Evolutionary conservation across 2,329 filamentous ascomycete species (phyloP).

Genomic region (Hymenoscyphus occultus): DNA sequence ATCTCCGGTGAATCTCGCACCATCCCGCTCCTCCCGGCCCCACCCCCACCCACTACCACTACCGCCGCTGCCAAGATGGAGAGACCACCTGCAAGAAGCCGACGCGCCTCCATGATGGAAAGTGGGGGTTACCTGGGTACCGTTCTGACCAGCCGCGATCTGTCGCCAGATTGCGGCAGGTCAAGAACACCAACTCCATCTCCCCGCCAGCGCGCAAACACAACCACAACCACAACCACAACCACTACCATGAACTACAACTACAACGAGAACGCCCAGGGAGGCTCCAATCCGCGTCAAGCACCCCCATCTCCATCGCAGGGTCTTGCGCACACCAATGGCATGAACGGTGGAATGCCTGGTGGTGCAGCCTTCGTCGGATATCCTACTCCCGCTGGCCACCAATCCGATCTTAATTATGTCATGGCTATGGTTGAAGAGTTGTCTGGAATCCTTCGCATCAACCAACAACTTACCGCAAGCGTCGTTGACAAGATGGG

Average conservation of each 20-base stretch:
- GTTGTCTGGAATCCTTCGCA: constrained; percentile 42
- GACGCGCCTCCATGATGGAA: background rate
- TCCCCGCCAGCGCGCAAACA: background rate
- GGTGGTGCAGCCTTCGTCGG: constrained; percentile 25
- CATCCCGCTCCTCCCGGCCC: no score
- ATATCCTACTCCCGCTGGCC: constrained; percentile 60
- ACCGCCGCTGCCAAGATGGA: background rate
- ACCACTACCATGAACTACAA: constrained; percentile 12
- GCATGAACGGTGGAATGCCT: constrained; percentile 35
- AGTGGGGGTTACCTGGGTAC: background rate
- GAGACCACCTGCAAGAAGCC: background rate
- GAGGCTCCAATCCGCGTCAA: constrained; percentile 27
- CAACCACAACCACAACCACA: background rate
- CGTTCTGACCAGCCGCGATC: background rate
- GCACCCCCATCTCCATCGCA: constrained; percentile 36
- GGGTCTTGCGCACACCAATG: constrained; percentile 33
- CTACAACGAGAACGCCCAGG: constrained; percentile 23
- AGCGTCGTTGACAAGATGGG: constrained; percentile 64
- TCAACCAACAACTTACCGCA: constrained; percentile 56
- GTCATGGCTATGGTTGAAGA: constrained; percentile 68
- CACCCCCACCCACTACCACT: no score
- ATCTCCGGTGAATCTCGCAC: background rate
- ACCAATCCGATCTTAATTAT: constrained; percentile 66
- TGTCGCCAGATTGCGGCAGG: background rate
- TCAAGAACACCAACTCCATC: background rate